Base-by-base conservation (phyloP, 169 alveolate genomes). In the Toxoplasma gondii region DNA sequence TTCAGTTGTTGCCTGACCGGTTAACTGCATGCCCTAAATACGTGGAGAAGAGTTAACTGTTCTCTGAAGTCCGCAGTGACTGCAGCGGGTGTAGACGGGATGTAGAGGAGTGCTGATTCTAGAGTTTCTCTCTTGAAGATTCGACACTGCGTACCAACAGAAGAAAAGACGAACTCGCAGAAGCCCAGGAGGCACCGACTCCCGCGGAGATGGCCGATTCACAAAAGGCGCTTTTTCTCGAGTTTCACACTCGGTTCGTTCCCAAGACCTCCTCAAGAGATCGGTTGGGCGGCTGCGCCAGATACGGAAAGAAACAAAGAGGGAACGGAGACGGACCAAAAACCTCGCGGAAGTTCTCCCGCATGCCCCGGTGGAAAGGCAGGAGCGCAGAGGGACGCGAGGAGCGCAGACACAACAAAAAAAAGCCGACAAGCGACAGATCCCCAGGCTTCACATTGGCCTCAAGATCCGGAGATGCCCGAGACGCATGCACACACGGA, bases 291-390 rank as follows among this genome's bases (percentile, higher is more conserved):
- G 90, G 90, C 64, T 22, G 38, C 41, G 90, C 90, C 67, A 82
- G 34, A 17, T 2, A 43, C 53, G 90, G 90, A 31, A 82, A 82
- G 38, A 82, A 38, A 36, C 4, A 82, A 39, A 82, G 90, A 82
- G 90, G 90, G 29, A 82, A 82, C 41, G 58, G 90, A 34, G 90
- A 82, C n/a, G 90, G 90, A 16, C 90, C 90, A 36, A 82, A 82
- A 36, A 82, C 90, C 41, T 82, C 90, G 67, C 45, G 86, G 27
- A 78, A 36, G 86, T 78, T 78, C 49, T 19, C 43, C 24, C 49
- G 45, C 39, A 78, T 2, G 86, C 86, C 86, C 29, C 24, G 44
- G 86, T 78, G 86, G n/a, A 36, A 78, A 45, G 86, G 86, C 22
- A 78, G 86, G 39, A 78, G 86, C 45, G 86, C 86, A 19, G 86